Evolutionary conservation across 192 early-diverging fungal species (phyloP).

Genomic region (Coemansia sp.): DNA sequence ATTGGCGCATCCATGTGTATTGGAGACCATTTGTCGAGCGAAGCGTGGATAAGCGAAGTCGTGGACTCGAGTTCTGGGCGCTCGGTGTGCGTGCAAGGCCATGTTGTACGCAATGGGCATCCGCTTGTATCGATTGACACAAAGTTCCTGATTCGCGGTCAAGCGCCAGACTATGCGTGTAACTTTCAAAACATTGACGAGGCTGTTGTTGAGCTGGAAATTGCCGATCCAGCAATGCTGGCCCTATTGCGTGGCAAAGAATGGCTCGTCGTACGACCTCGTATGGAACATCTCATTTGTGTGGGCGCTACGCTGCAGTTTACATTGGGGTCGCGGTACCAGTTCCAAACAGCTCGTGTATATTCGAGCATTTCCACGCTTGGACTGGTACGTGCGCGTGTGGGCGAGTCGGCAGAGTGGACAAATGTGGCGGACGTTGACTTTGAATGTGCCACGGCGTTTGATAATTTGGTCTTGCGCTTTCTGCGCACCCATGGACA

Average conservation of each 20-base stretch:
- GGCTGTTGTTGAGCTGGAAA: slow-evolving; percentile 66
- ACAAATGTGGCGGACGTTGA: slow-evolving; percentile 78
- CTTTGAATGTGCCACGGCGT: slow-evolving; percentile 63
- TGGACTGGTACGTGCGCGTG: slow-evolving; percentile 58
- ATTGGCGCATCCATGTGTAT: slow-evolving; percentile 61
- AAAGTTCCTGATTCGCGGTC: slow-evolving; percentile 84
- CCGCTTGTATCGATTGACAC: slow-evolving; percentile 76
- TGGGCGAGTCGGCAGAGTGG: slow-evolving; percentile 56
- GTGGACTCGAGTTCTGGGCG: slow-evolving; percentile 81
- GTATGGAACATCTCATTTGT: neutral
- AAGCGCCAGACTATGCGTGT: slow-evolving; percentile 69
- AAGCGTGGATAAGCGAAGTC: slow-evolving; percentile 75
- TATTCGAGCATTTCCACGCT: slow-evolving; percentile 65
- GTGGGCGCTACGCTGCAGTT: slow-evolving; percentile 66
- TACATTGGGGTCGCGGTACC: slow-evolving; percentile 67
- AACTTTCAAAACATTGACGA: slow-evolving; percentile 80
- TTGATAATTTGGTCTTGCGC: slow-evolving; percentile 77
- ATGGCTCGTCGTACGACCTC: slow-evolving; percentile 65
- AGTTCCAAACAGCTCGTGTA: slow-evolving; percentile 58
- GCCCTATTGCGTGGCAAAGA: slow-evolving; percentile 78
- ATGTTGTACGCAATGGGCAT: slow-evolving; percentile 58
- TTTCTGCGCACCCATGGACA: slow-evolving; percentile 75
- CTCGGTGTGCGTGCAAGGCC: slow-evolving; percentile 76
- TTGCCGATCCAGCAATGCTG: slow-evolving; percentile 67
- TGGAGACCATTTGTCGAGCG: slow-evolving; percentile 59